phyloP scores from a whole-genome alignment of 1,284 basidiomycete species.

The Wallemia hederae region DNA sequence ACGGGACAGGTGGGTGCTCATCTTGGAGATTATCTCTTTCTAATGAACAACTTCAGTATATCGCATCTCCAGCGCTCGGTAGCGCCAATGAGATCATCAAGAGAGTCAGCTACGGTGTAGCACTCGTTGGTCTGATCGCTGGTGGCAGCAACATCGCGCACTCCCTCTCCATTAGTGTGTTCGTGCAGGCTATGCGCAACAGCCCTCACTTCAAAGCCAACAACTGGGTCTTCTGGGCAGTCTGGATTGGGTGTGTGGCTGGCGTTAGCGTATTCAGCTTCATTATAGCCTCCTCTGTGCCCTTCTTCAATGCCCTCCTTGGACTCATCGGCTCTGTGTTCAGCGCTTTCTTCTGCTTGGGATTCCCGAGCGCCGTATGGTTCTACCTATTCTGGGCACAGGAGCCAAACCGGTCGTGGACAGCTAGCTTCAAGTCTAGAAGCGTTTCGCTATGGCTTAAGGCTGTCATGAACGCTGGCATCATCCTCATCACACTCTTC shows the following conservation, averaged over 20 bases:
- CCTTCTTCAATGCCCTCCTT: constrained; percentile 5
- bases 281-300: constrained; percentile 9
- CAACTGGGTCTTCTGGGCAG: constrained; percentile 11
- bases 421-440: neutral
- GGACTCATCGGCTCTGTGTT: constrained; percentile 12
- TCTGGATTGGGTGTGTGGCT: constrained; percentile 11
- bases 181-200: constrained; percentile 12
- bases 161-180: constrained; percentile 5
- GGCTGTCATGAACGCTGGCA: neutral
- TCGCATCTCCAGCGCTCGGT: constrained; percentile 12
- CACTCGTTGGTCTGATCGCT: constrained; percentile 10
- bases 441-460: neutral
- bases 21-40: neutral
- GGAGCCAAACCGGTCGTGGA: neutral
- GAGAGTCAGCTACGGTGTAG: constrained; percentile 6
- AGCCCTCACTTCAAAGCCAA: constrained; percentile 12
- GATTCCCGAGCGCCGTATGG: too few species aligned
- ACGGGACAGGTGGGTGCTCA: neutral
- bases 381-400: neutral
- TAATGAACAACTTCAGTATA: constrained; percentile 5
- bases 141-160: constrained; percentile 4
- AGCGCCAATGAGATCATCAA: constrained; percentile 7
- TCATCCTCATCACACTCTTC: neutral
- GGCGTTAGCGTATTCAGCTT: constrained; percentile 8
- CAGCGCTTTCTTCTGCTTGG: constrained; percentile 6